These are phyloP conservation scores for Sphagnum tenellum DNA, from an alignment of 225 moss, liverwort and hornwort species.

Conservation along the genomic window DNA sequence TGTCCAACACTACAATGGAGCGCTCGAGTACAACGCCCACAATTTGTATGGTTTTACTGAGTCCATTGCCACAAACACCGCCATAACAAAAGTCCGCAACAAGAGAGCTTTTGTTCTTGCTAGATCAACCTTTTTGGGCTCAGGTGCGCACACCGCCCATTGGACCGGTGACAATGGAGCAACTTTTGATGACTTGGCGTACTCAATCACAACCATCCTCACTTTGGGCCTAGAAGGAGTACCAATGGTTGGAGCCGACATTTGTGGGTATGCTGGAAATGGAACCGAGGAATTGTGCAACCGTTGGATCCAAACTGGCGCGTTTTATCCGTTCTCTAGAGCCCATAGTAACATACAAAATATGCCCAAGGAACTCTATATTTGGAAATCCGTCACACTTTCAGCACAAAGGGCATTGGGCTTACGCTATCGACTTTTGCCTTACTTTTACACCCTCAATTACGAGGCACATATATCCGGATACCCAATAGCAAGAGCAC, in stretches of 20 bases:
- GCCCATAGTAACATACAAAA: slow-evolving; percentile 45
- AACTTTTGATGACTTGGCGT: slow-evolving; percentile 44
- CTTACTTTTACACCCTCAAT: slow-evolving; percentile 55
- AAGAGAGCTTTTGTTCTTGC: slow-evolving; percentile 69
- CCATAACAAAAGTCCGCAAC: slow-evolving; percentile 25
- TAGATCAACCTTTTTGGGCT: slow-evolving; percentile 66
- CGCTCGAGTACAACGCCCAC: slow-evolving; percentile 65
- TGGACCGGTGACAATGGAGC: slow-evolving; percentile 93
- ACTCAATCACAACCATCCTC: slow-evolving; percentile 52
- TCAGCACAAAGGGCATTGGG: slow-evolving; percentile 39
- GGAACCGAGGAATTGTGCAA: slow-evolving; percentile 59
- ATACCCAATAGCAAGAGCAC: slow-evolving; percentile 51
- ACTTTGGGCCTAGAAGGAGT: slow-evolving; percentile 63
- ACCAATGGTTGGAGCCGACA: slow-evolving; percentile 79
- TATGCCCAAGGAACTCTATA: slow-evolving; percentile 51
- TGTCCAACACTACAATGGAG: slow-evolving; percentile 47
- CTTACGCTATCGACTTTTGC: slow-evolving; percentile 53
- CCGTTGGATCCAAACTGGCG: slow-evolving; percentile 72
- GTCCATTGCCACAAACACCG: slow-evolving; percentile 49
- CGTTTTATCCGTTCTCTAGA: slow-evolving; percentile 80
- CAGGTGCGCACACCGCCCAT: slow-evolving; percentile 61
- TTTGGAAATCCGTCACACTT: slow-evolving; percentile 33
- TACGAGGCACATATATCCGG: slow-evolving; percentile 62
- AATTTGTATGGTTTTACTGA: slow-evolving; percentile 68
- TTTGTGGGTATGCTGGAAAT: slow-evolving; percentile 67